Evolutionary conservation across 352 stramenopile species (phyloP).

Genomic region (Pythium rhizo-oryzae): DNA sequence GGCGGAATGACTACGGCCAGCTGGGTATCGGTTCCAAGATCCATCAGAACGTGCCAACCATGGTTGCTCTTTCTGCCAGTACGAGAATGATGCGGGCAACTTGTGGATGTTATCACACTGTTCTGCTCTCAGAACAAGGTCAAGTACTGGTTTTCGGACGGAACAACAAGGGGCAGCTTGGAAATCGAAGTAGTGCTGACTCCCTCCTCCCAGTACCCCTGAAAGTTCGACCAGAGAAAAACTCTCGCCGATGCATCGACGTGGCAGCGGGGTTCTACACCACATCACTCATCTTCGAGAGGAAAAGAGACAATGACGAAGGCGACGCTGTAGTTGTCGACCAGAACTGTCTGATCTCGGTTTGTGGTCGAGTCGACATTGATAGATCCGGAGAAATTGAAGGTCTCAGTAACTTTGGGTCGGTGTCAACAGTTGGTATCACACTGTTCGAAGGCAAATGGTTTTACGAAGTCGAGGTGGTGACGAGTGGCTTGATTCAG

Average conservation of each 20-base stretch:
- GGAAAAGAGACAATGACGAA: constrained; percentile 83
- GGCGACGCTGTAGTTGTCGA: constrained; percentile 58
- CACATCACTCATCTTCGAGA: constrained; percentile 84
- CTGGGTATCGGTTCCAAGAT: constrained; percentile 85
- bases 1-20: constrained; percentile 88
- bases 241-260: constrained; percentile 71
- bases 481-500: constrained; percentile 91
- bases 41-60: constrained; percentile 74
- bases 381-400: constrained; percentile 86
- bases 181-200: constrained; percentile 83
- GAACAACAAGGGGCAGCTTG: constrained; percentile 91
- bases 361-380: constrained; percentile 88
- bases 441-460: constrained; percentile 85
- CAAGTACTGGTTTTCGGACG: constrained; percentile 84
- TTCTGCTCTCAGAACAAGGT: constrained; percentile 83
- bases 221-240: constrained; percentile 85
- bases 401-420: constrained; percentile 89
- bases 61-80: constrained; percentile 70
- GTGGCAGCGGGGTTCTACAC: constrained; percentile 89
- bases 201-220: constrained; percentile 79
- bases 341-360: constrained; percentile 60
- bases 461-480: constrained; percentile 94
- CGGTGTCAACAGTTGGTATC: constrained; percentile 76
- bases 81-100: constrained; percentile 74
- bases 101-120: constrained; percentile 88